phyloP scores from a whole-genome alignment of 345 rosid species.

The Reutealis trisperma region DNA sequence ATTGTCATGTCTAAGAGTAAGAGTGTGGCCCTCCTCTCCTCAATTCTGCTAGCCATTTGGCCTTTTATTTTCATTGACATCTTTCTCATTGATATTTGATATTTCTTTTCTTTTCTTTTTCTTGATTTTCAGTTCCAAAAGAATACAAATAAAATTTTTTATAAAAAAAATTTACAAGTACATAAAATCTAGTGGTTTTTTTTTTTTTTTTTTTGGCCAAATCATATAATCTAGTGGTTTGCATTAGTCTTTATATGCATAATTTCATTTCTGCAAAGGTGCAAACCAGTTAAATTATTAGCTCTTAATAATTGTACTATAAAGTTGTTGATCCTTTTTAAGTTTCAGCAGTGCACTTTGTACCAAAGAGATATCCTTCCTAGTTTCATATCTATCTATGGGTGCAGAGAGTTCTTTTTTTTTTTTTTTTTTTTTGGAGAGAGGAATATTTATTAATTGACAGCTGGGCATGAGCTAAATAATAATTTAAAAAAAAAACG shows the following conservation, averaged over 20 bases:
- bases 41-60: conserved; percentile 3
- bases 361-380: neutral
- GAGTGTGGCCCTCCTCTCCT: conserved; percentile 10
- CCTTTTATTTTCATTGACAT: neutral
- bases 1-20: neutral
- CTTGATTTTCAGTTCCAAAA: too few relatives aligned
- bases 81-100: too few relatives aligned
- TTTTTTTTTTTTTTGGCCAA: too few relatives aligned
- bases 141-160: neutral
- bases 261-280: neutral
- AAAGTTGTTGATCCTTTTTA: neutral
- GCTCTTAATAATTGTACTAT: conserved; percentile 17
- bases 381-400: too few relatives aligned
- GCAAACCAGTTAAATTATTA: neutral
- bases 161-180: too few relatives aligned
- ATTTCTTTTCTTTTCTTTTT: too few relatives aligned
- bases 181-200: neutral
- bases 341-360: neutral
- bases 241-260: neutral
- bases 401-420: too few relatives aligned
- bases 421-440: too few relatives aligned
- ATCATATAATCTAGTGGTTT: neutral
- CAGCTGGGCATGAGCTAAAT: too few relatives aligned
- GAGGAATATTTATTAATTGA: too few relatives aligned
- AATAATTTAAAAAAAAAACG: too few relatives aligned